Evolutionary conservation across 305 asterid genomes (phyloP).

Genomic region (Fraxinus sp.): DNA sequence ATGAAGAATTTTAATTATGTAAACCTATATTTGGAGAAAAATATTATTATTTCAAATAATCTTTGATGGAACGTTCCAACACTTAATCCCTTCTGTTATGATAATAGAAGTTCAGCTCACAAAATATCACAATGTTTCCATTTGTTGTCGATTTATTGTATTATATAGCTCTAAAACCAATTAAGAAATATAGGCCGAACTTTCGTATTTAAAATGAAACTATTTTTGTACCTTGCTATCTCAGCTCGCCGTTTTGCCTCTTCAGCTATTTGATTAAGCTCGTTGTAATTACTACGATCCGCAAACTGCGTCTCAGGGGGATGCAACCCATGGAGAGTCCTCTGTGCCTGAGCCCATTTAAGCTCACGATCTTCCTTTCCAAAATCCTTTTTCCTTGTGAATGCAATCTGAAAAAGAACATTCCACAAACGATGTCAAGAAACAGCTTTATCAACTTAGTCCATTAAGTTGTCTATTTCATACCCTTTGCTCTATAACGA

Average conservation of each 20-base stretch:
- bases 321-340: slow-evolving; percentile 73
- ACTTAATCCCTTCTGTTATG: too few species aligned
- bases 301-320: slow-evolving; percentile 44
- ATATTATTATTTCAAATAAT: too few species aligned
- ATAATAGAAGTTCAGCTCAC: too few species aligned
- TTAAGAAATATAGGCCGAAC: too few species aligned
- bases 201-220: neutral
- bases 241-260: slow-evolving; percentile 75
- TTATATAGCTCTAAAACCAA: too few species aligned
- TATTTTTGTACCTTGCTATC: slow-evolving; percentile 52
- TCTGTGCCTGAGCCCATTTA: slow-evolving; percentile 71
- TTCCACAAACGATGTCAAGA: neutral
- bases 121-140: too few species aligned
- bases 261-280: slow-evolving; percentile 60
- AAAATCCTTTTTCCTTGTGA: slow-evolving; percentile 68
- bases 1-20: too few species aligned
- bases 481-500: slow-evolving; percentile 78
- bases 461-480: neutral
- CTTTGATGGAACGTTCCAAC: too few species aligned
- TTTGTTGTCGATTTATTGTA: too few species aligned
- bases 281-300: slow-evolving; percentile 42
- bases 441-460: neutral
- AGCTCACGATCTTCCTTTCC: slow-evolving; percentile 77
- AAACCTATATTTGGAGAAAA: too few species aligned
- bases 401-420: slow-evolving; percentile 43